Percentiles rank a stretch among this genome's conserved stretches.
Evolutionary conservation across 2,329 filamentous ascomycete genomes (phyloP).

Genomic region (Daldinia sp.): DNA sequence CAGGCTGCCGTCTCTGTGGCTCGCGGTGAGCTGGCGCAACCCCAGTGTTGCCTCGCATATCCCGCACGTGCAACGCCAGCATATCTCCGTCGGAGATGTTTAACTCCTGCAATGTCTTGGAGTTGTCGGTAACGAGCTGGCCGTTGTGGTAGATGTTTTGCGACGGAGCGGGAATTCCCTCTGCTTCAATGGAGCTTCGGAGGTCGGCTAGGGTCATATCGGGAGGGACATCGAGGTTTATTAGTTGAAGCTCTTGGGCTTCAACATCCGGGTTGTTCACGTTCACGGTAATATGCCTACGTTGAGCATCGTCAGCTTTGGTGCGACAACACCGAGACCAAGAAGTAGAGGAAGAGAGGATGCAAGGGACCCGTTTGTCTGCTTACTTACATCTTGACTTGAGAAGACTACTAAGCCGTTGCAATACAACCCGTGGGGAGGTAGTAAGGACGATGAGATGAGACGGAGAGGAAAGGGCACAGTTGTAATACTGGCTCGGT

Average conservation of each 20-base stretch:
- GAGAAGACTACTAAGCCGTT: constrained; percentile 12
- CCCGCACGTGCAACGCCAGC: constrained; percentile 83
- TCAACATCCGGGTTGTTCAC: constrained; percentile 71
- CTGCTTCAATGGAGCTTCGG: constrained; percentile 87
- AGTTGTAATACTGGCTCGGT: constrained; percentile 14
- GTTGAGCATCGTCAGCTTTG: constrained; percentile 10
- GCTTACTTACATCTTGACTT: constrained; percentile 34
- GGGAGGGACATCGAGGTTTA: constrained; percentile 73
- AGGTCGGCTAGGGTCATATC: constrained; percentile 82
- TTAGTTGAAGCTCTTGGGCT: constrained; percentile 67
- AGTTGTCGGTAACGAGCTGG: constrained; percentile 76
- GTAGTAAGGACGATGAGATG: constrained; percentile 8
- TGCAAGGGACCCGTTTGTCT: background rate
- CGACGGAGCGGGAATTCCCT: constrained; percentile 74
- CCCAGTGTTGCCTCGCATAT: constrained; percentile 60
- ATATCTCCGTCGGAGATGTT: constrained; percentile 89
- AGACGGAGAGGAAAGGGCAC: constrained; percentile 2
- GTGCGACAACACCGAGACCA: background rate
- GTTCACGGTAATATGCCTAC: constrained; percentile 77
- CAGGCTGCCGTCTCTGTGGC: constrained; percentile 45
- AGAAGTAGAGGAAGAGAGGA: background rate
- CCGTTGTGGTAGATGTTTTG: constrained; percentile 95
- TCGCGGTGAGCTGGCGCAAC: constrained; percentile 49
- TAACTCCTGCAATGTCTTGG: constrained; percentile 82
- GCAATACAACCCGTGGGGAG: constrained; percentile 13